A percentile compares a stretch with the other conserved stretches of the same genome.
Evolutionary conservation across 176 grass and related monocot genomes (phyloP).

Genomic region (Aegilops speltoides): DNA sequence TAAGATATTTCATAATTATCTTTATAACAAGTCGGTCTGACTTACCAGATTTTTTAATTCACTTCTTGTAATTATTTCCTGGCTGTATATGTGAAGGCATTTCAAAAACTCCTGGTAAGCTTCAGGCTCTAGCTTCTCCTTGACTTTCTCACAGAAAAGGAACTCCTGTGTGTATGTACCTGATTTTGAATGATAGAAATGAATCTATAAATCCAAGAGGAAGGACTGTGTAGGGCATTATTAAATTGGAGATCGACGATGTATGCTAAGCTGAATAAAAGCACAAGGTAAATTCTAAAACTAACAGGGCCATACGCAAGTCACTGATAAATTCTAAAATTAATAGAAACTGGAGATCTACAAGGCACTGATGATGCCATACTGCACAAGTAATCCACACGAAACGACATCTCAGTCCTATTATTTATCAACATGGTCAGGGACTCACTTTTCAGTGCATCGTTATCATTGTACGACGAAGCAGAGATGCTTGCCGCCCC

Average conservation of each 20-base stretch:
- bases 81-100: conserved; percentile 88
- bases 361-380: neutral
- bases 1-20: conserved; percentile 1
- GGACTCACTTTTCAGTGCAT: conserved; percentile 68
- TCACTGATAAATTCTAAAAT: conserved; percentile 6
- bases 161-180: conserved; percentile 68
- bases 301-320: neutral
- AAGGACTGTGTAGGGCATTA: neutral
- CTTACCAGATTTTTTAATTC: conserved; percentile 80
- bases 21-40: neutral
- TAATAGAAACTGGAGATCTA: conserved; percentile 8
- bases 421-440: neutral
- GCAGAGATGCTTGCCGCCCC: conserved; percentile 42
- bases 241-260: neutral
- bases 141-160: conserved; percentile 71
- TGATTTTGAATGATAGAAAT: conserved; percentile 27
- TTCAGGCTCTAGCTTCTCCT: conserved; percentile 69
- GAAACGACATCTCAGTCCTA: neutral
- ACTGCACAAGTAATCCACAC: neutral
- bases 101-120: conserved; percentile 87
- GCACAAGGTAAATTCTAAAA: conserved; percentile 8
- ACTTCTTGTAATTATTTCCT: conserved; percentile 75
- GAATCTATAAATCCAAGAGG: conserved; percentile 2
- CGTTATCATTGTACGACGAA: conserved; percentile 68
- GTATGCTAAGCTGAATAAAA: conserved; percentile 15